Percentiles rank a stretch among this genome's conserved stretches.
phyloP scores from a whole-genome alignment of 495 filamentous ascomycete genomes.

The Penicillium fimorum region DNA sequence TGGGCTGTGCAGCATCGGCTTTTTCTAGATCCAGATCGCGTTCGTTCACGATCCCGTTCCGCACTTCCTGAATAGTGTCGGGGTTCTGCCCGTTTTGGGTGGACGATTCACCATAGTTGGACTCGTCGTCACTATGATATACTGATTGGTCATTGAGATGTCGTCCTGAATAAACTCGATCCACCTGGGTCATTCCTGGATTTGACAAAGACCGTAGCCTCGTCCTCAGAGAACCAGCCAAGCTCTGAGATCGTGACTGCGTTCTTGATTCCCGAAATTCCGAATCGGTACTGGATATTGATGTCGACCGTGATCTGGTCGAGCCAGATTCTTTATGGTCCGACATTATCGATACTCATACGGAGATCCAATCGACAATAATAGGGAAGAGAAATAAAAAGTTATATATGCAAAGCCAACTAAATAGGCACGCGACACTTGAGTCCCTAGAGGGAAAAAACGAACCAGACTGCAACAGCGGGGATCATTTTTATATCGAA shows the following conservation, averaged over 20 bases:
- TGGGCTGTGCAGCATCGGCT: conserved; percentile 9
- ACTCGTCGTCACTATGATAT: conserved; percentile 32
- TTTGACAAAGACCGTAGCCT: conserved; percentile 13
- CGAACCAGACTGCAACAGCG: not conserved
- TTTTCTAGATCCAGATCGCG: conserved; percentile 33
- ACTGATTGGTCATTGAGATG: conserved; percentile 40
- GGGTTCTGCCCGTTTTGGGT: conserved; percentile 5
- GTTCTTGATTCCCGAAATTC: conserved; percentile 12
- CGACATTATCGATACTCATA: not conserved
- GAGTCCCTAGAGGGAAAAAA: not conserved
- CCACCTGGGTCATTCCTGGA: conserved; percentile 11
- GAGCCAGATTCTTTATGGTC: conserved; percentile 52
- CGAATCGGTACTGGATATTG: conserved; percentile 17
- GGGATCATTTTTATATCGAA: conserved; percentile 3
- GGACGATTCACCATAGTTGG: conserved; percentile 12
- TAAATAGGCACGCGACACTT: too few species aligned
- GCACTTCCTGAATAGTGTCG: conserved; percentile 26
- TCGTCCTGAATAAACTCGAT: conserved; percentile 31
- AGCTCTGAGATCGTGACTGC: not conserved
- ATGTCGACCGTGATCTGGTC: conserved; percentile 34
- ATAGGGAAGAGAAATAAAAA: not conserved
- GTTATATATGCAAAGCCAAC: not conserved
- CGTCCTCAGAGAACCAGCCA: conserved; percentile 9
- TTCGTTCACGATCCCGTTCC: conserved; percentile 33
- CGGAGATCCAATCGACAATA: not conserved